Conservation (phyloP, 305 asterid species). For the Fraxinus baroniana region DNA sequence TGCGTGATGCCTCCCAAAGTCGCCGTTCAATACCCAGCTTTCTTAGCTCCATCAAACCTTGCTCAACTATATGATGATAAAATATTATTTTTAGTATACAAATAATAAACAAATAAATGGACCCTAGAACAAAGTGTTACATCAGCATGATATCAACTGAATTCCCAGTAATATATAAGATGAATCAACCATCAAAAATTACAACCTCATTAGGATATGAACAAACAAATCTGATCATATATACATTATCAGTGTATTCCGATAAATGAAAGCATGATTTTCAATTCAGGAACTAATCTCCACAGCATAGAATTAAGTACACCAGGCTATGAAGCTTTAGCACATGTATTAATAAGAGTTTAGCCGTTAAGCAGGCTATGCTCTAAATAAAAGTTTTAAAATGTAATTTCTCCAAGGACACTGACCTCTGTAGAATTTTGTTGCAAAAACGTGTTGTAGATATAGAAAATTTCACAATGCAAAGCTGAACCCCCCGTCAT, state of each 20-base stretch:
- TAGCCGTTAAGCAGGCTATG: background rate
- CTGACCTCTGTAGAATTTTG: background rate
- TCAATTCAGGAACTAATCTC: background rate
- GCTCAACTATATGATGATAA: constrained; percentile 56
- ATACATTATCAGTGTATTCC: background rate
- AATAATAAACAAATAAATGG: background rate
- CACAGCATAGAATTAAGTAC: background rate
- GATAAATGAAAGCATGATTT: background rate
- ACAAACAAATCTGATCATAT: background rate
- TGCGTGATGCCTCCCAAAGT: background rate
- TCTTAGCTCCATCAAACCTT: constrained; percentile 16
- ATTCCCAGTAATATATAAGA: background rate
- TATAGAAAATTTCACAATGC: background rate
- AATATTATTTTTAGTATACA: constrained; percentile 4
- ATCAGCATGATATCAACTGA: background rate
- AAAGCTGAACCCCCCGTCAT: background rate
- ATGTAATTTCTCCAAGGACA: background rate
- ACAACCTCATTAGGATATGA: background rate
- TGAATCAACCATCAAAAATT: constrained; percentile 12
- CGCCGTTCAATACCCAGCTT: background rate
- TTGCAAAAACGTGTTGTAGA: background rate
- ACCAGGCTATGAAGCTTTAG: background rate
- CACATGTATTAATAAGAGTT: background rate
- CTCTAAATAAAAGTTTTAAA: background rate
- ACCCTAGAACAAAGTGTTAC: background rate